Conservation (phyloP, 257 asterid genomes). For the Gynochthodes officinalis region DNA sequence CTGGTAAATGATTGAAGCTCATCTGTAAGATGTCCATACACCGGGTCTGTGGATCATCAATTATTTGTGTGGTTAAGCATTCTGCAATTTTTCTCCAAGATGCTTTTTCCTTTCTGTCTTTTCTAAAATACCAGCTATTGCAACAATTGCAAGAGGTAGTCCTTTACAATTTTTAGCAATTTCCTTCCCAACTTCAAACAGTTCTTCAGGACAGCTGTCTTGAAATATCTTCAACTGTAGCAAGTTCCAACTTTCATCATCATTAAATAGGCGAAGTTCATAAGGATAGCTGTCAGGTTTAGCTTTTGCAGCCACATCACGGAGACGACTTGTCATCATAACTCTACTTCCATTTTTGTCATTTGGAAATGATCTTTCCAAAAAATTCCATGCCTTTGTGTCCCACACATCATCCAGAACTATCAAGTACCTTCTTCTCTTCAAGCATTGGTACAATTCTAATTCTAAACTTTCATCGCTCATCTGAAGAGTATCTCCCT, state of each 20-base stretch:
- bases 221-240: neutral
- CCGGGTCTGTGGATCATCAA: neutral
- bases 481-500: neutral
- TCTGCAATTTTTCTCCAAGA: neutral
- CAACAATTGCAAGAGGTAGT: neutral
- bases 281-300: neutral
- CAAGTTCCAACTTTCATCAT: neutral
- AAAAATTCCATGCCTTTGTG: neutral
- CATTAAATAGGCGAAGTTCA: neutral
- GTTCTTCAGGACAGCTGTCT: neutral
- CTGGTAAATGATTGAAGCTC: neutral
- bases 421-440: neutral
- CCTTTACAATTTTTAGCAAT: neutral
- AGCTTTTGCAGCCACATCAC: neutral
- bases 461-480: neutral
- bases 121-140: neutral
- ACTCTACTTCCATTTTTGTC: neutral
- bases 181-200: neutral
- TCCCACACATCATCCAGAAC: conserved; percentile 2
- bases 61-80: neutral
- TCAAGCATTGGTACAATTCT: neutral
- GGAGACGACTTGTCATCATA: neutral
- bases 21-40: neutral
- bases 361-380: neutral
- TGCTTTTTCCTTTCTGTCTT: neutral